phyloP scores from a whole-genome alignment of 2,329 filamentous ascomycete genomes.

The Curvularia verruculosa region DNA sequence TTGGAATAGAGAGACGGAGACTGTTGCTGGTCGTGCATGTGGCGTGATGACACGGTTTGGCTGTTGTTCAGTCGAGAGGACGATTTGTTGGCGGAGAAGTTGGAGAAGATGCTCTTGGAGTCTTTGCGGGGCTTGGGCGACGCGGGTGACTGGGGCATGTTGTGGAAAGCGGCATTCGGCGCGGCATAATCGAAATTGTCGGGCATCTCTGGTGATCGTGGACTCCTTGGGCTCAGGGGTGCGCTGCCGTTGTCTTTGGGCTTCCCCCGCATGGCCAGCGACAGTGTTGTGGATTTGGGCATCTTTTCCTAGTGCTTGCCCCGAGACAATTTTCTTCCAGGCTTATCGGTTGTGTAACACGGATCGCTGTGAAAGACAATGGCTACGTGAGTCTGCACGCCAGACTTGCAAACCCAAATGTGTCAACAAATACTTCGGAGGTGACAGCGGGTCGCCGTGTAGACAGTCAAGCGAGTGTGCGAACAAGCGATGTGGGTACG shows the following conservation, averaged over 20 bases:
- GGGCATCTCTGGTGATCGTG: constrained; percentile 37
- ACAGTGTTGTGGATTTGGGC: constrained; percentile 49
- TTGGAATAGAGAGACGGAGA: constrained; percentile 48
- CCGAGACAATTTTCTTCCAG: constrained; percentile 24
- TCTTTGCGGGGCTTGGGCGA: constrained; percentile 48
- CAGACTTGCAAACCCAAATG: constrained; percentile 25
- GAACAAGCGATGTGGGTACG: constrained; percentile 26
- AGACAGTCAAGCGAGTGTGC: constrained; percentile 21
- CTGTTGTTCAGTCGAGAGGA: constrained; percentile 50
- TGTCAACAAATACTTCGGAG: constrained; percentile 29
- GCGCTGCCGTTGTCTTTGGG: constrained; percentile 39
- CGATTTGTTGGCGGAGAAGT: constrained; percentile 56
- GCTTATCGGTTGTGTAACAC: constrained; percentile 37
- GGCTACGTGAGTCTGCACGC: constrained; percentile 3
- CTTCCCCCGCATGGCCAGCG: constrained; percentile 46
- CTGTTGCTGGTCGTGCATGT: constrained; percentile 43
- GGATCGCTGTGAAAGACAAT: constrained; percentile 7
- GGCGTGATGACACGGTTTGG: constrained; percentile 45
- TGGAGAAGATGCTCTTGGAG: constrained; percentile 54
- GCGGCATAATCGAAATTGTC: constrained; percentile 35
- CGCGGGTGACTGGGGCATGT: constrained; percentile 42
- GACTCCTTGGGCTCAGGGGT: constrained; percentile 45
- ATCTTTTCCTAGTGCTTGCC: constrained; percentile 45
- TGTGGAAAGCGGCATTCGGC: constrained; percentile 41
- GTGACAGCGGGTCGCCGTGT: constrained; percentile 23